Conservation (phyloP, 441 rosid species). For the Euphorbia schlechtendalii region DNA sequence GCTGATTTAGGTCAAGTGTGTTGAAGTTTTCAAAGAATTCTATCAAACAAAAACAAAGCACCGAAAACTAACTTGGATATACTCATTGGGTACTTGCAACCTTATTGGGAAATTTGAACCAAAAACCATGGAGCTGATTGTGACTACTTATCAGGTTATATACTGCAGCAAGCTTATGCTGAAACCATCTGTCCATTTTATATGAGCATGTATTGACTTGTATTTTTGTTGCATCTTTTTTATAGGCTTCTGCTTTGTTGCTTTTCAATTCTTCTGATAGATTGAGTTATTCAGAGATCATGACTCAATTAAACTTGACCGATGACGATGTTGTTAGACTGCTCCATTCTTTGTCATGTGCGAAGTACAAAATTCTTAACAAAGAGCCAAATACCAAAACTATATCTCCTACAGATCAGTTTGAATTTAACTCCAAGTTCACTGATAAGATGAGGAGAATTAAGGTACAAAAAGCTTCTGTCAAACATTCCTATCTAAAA, state of each 20-base stretch:
- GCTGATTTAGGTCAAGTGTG: conserved; percentile 65
- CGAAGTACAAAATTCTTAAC: conserved; percentile 81
- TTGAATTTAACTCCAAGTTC: conserved; percentile 83
- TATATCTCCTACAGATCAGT: conserved; percentile 57
- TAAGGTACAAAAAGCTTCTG: conserved; percentile 43
- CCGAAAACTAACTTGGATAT: conserved; percentile 95
- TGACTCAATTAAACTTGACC: conserved; percentile 70
- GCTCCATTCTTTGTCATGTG: conserved; percentile 91
- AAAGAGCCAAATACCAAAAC: conserved; percentile 80
- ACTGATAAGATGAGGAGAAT: conserved; percentile 92
- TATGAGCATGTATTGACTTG: too few relatives aligned
- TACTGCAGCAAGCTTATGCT: neutral
- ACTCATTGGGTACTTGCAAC: conserved; percentile 87
- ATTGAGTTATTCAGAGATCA: conserved; percentile 78
- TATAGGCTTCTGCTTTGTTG: conserved; percentile 77
- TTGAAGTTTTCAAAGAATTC: conserved; percentile 79
- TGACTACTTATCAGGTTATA: conserved; percentile 90
- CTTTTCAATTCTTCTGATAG: conserved; percentile 76
- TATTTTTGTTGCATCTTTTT: conserved; percentile 1
- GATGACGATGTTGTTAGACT: conserved; percentile 87
- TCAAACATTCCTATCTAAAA: neutral
- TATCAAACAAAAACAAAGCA: conserved; percentile 84
- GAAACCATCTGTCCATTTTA: neutral
- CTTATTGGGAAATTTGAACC: conserved; percentile 82
- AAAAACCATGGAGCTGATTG: conserved; percentile 79